Conservation (phyloP, 2,329 filamentous ascomycete genomes). For the Phaeosphaeriaceae sp. region DNA sequence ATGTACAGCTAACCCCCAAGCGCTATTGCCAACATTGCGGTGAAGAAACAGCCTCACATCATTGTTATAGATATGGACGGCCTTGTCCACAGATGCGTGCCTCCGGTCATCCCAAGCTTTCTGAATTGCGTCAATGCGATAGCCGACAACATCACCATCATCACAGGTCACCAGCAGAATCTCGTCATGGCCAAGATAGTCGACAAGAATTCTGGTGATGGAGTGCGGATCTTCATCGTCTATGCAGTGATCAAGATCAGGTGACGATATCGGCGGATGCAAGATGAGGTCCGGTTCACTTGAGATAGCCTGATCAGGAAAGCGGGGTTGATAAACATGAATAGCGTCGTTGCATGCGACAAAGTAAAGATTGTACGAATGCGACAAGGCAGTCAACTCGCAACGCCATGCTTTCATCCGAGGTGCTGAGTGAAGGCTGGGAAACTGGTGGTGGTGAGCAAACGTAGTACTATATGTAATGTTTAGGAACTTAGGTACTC, state of each 20-base stretch:
- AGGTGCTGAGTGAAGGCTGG: slow-evolving; percentile 15
- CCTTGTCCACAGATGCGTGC: neutral
- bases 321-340: slow-evolving; percentile 53
- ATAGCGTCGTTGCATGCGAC: slow-evolving; percentile 51
- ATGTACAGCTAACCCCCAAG: slow-evolving; percentile 90
- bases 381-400: slow-evolving; percentile 55
- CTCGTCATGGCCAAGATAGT: slow-evolving; percentile 55
- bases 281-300: slow-evolving; percentile 47
- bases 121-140: slow-evolving; percentile 41
- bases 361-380: slow-evolving; percentile 56
- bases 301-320: slow-evolving; percentile 50
- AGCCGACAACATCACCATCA: slow-evolving; percentile 61
- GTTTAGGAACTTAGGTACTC: slow-evolving; percentile 16
- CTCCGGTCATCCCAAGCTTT: slow-evolving; percentile 21
- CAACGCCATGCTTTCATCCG: slow-evolving; percentile 48
- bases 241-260: slow-evolving; percentile 33
- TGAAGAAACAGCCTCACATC: slow-evolving; percentile 68
- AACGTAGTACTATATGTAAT: no score
- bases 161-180: slow-evolving; percentile 61
- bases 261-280: slow-evolving; percentile 44
- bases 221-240: slow-evolving; percentile 50
- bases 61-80: neutral
- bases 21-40: slow-evolving; percentile 76
- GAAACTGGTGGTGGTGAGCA: slow-evolving; percentile 20
- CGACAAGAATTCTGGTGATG: slow-evolving; percentile 54